Base-by-base conservation (phyloP, 2,329 filamentous ascomycete species). In the Lecanicillium sp. region DNA sequence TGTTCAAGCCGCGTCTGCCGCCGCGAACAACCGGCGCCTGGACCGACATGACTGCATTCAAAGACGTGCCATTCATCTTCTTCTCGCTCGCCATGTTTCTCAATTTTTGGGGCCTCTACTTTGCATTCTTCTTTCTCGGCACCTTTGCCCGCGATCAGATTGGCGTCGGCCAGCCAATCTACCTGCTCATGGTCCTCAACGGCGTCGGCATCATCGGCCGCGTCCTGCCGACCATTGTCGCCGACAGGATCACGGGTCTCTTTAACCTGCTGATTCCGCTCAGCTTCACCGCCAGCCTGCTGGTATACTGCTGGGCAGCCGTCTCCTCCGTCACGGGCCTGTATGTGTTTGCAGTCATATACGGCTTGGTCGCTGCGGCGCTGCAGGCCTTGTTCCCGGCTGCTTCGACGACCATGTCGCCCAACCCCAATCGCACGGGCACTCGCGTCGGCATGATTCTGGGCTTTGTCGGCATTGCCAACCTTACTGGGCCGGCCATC, bases 381-480 rank as follows among this genome's bases (percentile, higher is more conserved):
- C 59, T 73, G 13, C 70, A 74, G 45, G 61, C 63, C 2, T 53
- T 77, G 1, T 71, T 74, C 40, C 71, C 72, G 0, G 66, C 68
- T 1, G 66, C 65, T 0, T 47, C 72, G 9, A 66, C 64, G 19
- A 68, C 65, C 17, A 55, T 62, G 47, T 55, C 54, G 3, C 51
- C 51, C 2, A 50, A 62, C 36, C 46, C 55, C 8, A 50, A 42
- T 15, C 57, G 50, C 19, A 54, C 53, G 0, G 60, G 60, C 2
- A 53, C 52, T 0, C 47, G 59, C 3, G 53, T 62, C 5, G 60
- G 60, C 0, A 63, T 64, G 58, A 52, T 59, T 5, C 40, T 63
- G 9, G 49, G 48, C 0, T 46, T 60, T 14, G 53, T 58, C 9
- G 55, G 56, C 9, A 44, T 56, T 4, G 46, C 50, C 2, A 51